phyloP scores from a whole-genome alignment of 1,139 yeast species.

The Pneumocystis sp. region DNA sequence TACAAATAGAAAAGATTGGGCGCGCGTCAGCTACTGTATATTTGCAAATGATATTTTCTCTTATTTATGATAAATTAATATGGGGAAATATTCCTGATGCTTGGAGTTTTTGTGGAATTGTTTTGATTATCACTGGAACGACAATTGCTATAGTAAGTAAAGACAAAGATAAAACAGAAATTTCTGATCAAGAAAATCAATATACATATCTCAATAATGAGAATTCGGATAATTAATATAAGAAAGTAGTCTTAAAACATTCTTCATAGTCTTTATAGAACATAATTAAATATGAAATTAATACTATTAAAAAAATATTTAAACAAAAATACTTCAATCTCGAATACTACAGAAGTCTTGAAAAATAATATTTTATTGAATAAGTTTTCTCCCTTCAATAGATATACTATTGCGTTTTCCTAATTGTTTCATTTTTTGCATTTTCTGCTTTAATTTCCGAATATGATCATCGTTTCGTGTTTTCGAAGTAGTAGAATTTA shows the following conservation, averaged over 20 bases:
- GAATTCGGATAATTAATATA: not conserved
- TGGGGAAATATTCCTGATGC: not conserved
- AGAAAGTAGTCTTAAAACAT: too few species aligned
- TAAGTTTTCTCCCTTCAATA: not conserved
- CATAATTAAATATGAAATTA: not conserved
- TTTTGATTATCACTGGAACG: not conserved
- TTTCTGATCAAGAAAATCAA: not conserved
- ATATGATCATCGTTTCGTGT: not conserved
- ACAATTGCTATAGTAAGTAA: not conserved
- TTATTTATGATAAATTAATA: not conserved
- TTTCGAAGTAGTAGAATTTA: not conserved
- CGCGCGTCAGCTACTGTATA: conserved; percentile 63
- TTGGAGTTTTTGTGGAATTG: not conserved
- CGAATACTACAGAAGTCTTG: not conserved
- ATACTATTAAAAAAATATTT: not conserved
- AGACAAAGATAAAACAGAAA: not conserved
- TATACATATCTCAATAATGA: not conserved
- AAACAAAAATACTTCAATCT: not conserved
- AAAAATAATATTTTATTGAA: not conserved
- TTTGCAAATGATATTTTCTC: conserved; percentile 29
- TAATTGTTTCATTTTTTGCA: not conserved
- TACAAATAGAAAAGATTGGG: conserved; percentile 69
- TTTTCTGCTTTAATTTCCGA: not conserved
- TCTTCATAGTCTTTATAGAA: too few species aligned
- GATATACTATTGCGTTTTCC: not conserved